phyloP scores from a whole-genome alignment of 1,284 basidiomycete species.

The Cryptococcus floricola region DNA sequence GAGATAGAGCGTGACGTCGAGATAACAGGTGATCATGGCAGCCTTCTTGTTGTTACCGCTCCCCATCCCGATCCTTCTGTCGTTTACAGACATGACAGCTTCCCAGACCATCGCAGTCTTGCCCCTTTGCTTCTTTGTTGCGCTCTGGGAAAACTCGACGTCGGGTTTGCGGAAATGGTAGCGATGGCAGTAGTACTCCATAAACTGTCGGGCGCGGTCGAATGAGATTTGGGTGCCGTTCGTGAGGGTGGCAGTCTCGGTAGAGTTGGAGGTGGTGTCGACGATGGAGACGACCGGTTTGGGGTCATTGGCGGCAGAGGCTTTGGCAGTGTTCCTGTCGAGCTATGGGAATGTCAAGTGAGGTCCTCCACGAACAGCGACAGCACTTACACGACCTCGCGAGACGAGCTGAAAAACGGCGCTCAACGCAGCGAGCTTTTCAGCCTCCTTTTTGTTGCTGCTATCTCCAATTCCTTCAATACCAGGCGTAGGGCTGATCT shows the following conservation, averaged over 20 bases:
- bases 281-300: slow-evolving; percentile 3
- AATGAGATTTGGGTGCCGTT: slow-evolving; percentile 66
- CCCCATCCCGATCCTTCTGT: slow-evolving; percentile 75
- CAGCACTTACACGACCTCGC: slow-evolving; percentile 55
- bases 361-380: not conserved
- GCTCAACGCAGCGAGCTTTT: slow-evolving; percentile 69
- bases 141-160: slow-evolving; percentile 56
- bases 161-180: slow-evolving; percentile 80
- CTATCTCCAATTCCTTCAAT: slow-evolving; percentile 61
- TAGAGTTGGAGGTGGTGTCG: slow-evolving; percentile 1
- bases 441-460: slow-evolving; percentile 63
- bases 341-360: slow-evolving; percentile 11
- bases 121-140: slow-evolving; percentile 19
- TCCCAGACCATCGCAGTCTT: slow-evolving; percentile 59
- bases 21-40: slow-evolving; percentile 70
- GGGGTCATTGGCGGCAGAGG: not conserved
- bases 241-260: slow-evolving; percentile 52
- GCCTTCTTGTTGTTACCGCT: slow-evolving; percentile 67
- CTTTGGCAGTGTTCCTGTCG: slow-evolving; percentile 15
- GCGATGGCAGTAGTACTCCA: slow-evolving; percentile 88
- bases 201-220: slow-evolving; percentile 80
- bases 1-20: slow-evolving; percentile 83
- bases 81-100: slow-evolving; percentile 75
- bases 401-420: slow-evolving; percentile 65
- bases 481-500: slow-evolving; percentile 29